Base-by-base conservation (phyloP, 1,284 basidiomycete genomes). In the Pholiota adiposa region DNA sequence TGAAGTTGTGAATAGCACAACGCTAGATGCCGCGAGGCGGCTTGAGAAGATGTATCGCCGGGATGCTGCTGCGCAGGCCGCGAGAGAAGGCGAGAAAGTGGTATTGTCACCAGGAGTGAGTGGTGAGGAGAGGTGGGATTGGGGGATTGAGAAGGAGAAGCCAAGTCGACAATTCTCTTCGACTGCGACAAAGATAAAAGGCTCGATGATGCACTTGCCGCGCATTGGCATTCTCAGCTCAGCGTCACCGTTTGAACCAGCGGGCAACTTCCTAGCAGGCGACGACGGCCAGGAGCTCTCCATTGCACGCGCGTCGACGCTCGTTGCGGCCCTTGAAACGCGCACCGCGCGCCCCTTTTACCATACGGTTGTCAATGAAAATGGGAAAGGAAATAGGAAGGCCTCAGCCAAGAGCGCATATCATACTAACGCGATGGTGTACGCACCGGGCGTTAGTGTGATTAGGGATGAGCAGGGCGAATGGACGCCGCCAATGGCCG, bases 381-480 rank as follows among this genome's bases (percentile, higher is more conserved):
- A 21, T 4, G 43, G 21, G 48, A 21, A 57, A 19, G 34, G n/a
- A 16, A 6, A 36, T 9, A 7, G 7, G 19, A 46, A 8, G 18
- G 27, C 38, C 6, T 31, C 49, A 8, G n/a, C 51, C 1, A 4
- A 43, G 18, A 7, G 51, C 2, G 44, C 38, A 5, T 86, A 81
- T 68, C 88, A 90, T 69, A 75, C 85, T 7, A 84, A 90, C 65
- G 81, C 87, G 19, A 88, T 90, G 84, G 75, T 90, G 19, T 88
- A 84, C 68, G 84, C 86, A 9, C 86, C 88, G 0, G 73, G 75
- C 25, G 78, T 89, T 38, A 71, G 79, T 16, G 66, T 89, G 33
- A 80, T 89, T 54, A 82, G 87, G 19, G 77, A 83, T 60, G 87
- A 90, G 65, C 63, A 65, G 6, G 88, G 86, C 23, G 73, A 66